Evolutionary conservation across 495 filamentous ascomycete genomes (phyloP), one percentile per base, ranked within the genome.

Genomic region (Xylaria cubensis): DNA sequence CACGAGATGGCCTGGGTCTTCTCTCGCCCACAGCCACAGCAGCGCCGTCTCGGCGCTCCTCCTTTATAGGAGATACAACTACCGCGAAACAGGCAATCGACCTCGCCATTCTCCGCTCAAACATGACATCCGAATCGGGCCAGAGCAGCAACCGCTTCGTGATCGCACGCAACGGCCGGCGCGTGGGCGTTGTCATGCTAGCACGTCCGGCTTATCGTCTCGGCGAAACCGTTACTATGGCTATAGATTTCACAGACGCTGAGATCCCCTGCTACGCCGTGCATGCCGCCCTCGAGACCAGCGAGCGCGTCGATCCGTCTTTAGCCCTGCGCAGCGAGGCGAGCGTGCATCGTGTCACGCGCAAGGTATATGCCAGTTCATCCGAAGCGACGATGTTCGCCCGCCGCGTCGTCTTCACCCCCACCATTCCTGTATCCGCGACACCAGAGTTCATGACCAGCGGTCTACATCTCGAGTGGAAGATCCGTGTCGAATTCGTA

Each of bases 391-490:
- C 92, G 0, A 83, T 98, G 10, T 97, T 91, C 74, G 88, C 94
- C 1, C 85, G 90, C 10, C 86, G 93, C n/a, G 83, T 95, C 0
- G 88, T 92, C 3, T 97, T 98, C 76, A 89, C 84, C 19, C 92
- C 93, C 3, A 91, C 92, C 0, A 93, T 99, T 44, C 97, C 97
- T 1, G 83, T 89, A 21, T 83, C 84, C 32, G 93, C 93, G 10
- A 97, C 94, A 9, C 97, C 96, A 0, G 92, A 94, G 63, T 96
- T 98, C 75, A 86, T 94, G 13, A 99, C 96, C 1, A 95, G 88
- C 62, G 94, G 93, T 4, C 89, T 99, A 1, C 91, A 89, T 70
- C 83, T 95, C 42, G 92, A 92, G 72, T 99, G 96, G 96, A 91
- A 90, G 80, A 79, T 99, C 13, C 84, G 92, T 1, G 88, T 98